A percentile compares a stretch with the other conserved stretches of the same genome.
These are phyloP conservation scores for Ilex paraguariensis DNA, from an alignment of 305 asterid species.

Conservation along the genomic window DNA sequence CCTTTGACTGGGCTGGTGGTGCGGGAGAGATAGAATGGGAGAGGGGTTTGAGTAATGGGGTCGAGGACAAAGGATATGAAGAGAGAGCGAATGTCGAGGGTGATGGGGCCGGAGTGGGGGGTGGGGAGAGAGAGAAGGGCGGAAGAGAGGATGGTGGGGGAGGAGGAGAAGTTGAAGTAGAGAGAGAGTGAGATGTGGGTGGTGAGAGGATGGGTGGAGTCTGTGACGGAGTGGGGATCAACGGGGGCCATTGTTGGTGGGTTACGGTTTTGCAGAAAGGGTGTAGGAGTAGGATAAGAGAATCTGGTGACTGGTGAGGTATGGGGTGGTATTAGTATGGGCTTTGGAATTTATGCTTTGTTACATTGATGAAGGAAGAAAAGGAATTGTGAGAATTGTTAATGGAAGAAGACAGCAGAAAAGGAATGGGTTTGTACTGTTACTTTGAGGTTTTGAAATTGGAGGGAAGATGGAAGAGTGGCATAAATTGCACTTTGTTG, in stretches of 20 bases:
- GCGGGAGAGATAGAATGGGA: conserved; percentile 52
- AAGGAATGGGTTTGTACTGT: too few relatives aligned
- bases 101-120: conserved; percentile 56
- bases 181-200: conserved; percentile 74
- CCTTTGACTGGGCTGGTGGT: conserved; percentile 53
- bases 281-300: too few relatives aligned
- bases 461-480: too few relatives aligned
- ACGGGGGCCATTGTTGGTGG: conserved; percentile 54
- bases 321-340: too few relatives aligned
- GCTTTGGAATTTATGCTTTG: too few relatives aligned
- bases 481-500: too few relatives aligned
- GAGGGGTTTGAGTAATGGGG: conserved; percentile 41
- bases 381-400: too few relatives aligned
- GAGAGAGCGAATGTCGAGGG: conserved; percentile 79
- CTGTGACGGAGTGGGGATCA: conserved; percentile 91
- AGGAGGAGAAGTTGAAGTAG: conserved; percentile 77
- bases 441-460: too few relatives aligned
- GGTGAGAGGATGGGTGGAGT: conserved; percentile 72
- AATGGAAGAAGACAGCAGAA: too few relatives aligned
- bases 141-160: conserved; percentile 64
- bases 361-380: too few relatives aligned
- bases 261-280: not conserved
- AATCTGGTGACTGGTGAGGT: too few relatives aligned
- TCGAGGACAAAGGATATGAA: conserved; percentile 58
- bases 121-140: conserved; percentile 62